Conservation (phyloP, 2,329 filamentous ascomycete genomes). For the Endocalyx cinctus region DNA sequence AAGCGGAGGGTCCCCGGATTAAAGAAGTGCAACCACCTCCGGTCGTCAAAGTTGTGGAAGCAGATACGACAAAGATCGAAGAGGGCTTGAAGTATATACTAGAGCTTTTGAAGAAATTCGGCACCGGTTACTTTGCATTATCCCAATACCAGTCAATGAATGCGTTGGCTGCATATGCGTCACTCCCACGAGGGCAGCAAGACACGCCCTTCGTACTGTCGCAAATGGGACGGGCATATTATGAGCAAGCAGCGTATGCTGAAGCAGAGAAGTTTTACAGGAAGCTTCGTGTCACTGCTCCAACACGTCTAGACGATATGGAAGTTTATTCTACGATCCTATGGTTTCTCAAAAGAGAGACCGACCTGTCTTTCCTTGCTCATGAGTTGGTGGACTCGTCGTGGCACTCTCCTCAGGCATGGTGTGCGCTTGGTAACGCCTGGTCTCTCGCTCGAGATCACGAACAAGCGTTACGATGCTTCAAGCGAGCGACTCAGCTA, state of each 20-base stretch:
- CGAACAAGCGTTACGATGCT: conserved; percentile 89
- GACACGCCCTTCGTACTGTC: conserved; percentile 92
- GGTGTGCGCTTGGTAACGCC: conserved; percentile 92
- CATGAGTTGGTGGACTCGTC: conserved; percentile 85
- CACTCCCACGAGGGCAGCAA: conserved; percentile 68
- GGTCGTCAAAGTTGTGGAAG: conserved; percentile 36
- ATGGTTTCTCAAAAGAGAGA: conserved; percentile 95
- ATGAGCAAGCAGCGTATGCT: conserved; percentile 80
- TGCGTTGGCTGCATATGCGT: conserved; percentile 68
- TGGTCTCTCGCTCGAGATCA: conserved; percentile 91
- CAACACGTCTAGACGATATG: conserved; percentile 87
- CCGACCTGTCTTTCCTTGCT: conserved; percentile 84
- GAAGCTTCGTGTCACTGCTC: conserved; percentile 72
- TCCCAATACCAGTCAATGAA: conserved; percentile 75
- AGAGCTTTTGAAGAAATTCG: conserved; percentile 77
- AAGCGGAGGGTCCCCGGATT: conserved; percentile 51
- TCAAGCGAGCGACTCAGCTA: conserved; percentile 88
- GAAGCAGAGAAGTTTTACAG: conserved; percentile 86
- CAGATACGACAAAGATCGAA: conserved; percentile 61
- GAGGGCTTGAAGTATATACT: conserved; percentile 74
- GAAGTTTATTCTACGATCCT: conserved; percentile 97
- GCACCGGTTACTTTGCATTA: conserved; percentile 71
- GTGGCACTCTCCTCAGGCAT: conserved; percentile 87
- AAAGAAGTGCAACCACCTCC: conserved; percentile 38
- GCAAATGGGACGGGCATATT: conserved; percentile 84